A percentile compares a stretch with the other conserved stretches of the same genome.
Evolutionary conservation across 2,329 filamentous ascomycete genomes (phyloP).

Genomic region (Scedosporium aurantiacum): DNA sequence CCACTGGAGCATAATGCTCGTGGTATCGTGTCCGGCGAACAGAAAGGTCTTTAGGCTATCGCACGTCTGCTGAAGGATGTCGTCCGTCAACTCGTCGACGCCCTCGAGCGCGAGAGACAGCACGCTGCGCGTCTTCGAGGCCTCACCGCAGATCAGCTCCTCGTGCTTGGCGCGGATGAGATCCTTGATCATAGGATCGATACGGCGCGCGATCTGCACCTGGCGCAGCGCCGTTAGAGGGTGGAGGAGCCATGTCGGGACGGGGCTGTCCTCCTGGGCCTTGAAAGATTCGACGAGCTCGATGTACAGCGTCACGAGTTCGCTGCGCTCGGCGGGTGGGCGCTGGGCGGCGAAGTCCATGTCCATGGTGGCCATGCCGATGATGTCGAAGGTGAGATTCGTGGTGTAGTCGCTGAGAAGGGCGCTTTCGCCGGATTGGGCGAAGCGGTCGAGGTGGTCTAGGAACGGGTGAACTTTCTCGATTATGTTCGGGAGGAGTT

Average conservation of each 20-base stretch:
- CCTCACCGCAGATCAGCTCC: constrained; percentile 19
- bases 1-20: constrained; percentile 25
- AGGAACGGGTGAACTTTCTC: constrained; percentile 22
- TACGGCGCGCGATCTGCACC: constrained; percentile 10
- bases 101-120: constrained; percentile 22
- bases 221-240: constrained; percentile 12
- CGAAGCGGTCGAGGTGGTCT: constrained; percentile 18
- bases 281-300: constrained; percentile 13
- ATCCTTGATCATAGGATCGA: constrained; percentile 15
- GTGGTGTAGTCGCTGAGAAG: constrained; percentile 17
- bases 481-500: constrained; percentile 22
- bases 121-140: constrained; percentile 21
- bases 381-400: constrained; percentile 28
- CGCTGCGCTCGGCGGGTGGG: constrained; percentile 12
- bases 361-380: constrained; percentile 23
- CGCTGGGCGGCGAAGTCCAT: constrained; percentile 22
- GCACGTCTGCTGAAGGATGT: constrained; percentile 18
- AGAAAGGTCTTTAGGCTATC: constrained; percentile 28
- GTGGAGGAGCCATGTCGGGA: constrained; percentile 13
- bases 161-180: constrained; percentile 17
- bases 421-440: constrained; percentile 16
- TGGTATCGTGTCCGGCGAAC: constrained; percentile 31
- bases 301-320: constrained; percentile 12
- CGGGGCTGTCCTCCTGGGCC: constrained; percentile 10
- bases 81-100: constrained; percentile 15